A percentile compares a stretch with the other conserved stretches of the same genome.
phyloP scores from a whole-genome alignment of 768 basidiomycete species.

The Holtermannia corniformis region DNA sequence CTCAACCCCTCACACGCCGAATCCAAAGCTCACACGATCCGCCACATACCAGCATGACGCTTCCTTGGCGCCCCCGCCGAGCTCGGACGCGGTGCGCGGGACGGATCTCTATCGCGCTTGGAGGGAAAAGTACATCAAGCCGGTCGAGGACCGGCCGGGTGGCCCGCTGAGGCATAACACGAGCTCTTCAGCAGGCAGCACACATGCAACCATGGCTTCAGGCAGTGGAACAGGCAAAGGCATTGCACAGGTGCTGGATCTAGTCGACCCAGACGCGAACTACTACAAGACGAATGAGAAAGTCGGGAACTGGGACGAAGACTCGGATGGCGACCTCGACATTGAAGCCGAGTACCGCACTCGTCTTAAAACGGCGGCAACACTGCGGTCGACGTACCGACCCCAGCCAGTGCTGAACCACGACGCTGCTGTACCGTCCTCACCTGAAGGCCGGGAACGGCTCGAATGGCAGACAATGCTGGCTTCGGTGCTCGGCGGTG shows the following conservation, averaged over 20 bases:
- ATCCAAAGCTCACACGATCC: background rate
- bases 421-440: conserved; percentile 51
- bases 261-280: conserved; percentile 20
- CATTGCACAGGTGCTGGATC: background rate
- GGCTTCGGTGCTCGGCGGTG: conserved; percentile 82
- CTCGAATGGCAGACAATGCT: conserved; percentile 95
- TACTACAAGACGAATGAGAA: conserved; percentile 14
- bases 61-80: background rate
- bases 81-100: background rate
- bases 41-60: background rate
- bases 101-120: background rate
- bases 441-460: conserved; percentile 66
- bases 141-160: background rate
- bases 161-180: too few species aligned
- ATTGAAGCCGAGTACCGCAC: background rate
- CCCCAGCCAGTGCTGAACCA: background rate
- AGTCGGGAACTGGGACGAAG: conserved; percentile 9
- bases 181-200: too few species aligned
- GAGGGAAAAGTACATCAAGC: background rate
- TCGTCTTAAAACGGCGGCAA: background rate
- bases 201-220: background rate
- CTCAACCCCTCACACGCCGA: background rate
- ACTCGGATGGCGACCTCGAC: conserved; percentile 8
- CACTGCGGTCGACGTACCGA: background rate
- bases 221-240: background rate